phyloP scores from a whole-genome alignment of 495 filamentous ascomycete genomes.

The Neurospora sp. region DNA sequence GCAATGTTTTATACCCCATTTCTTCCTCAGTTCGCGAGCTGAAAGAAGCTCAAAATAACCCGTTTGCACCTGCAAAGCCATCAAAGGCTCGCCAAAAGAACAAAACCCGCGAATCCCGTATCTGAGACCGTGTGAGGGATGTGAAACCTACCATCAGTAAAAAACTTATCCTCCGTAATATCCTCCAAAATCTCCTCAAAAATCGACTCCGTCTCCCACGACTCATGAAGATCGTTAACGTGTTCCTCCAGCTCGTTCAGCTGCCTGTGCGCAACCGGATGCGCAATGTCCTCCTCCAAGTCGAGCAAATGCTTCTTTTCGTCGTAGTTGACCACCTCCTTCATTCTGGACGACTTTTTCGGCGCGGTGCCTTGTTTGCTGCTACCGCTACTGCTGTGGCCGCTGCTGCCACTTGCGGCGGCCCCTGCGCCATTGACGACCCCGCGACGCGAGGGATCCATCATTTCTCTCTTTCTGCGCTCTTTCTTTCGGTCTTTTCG shows the following conservation, averaged over 20 bases:
- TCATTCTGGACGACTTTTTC: conserved; percentile 71
- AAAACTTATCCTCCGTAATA: conserved; percentile 50
- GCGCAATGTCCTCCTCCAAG: conserved; percentile 42
- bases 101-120: not conserved
- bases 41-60: not conserved
- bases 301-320: conserved; percentile 63
- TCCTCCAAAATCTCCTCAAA: conserved; percentile 59
- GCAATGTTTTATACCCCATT: not conserved
- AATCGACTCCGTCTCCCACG: conserved; percentile 55
- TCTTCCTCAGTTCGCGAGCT: not conserved
- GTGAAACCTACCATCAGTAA: conserved; percentile 39
- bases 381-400: not conserved
- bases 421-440: not conserved
- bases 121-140: not conserved
- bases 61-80: not conserved
- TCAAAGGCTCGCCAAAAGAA: not conserved
- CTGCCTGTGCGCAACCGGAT: conserved; percentile 18
- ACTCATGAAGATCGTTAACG: conserved; percentile 51
- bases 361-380: conserved; percentile 16
- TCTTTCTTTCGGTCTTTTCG: not conserved
- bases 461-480: not conserved
- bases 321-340: conserved; percentile 81
- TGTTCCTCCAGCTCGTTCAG: conserved; percentile 44
- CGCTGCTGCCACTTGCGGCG: not conserved
- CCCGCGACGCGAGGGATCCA: conserved; percentile 11